phyloP scores from a whole-genome alignment of 495 filamentous ascomycete species.

The Penicillium lagena region DNA sequence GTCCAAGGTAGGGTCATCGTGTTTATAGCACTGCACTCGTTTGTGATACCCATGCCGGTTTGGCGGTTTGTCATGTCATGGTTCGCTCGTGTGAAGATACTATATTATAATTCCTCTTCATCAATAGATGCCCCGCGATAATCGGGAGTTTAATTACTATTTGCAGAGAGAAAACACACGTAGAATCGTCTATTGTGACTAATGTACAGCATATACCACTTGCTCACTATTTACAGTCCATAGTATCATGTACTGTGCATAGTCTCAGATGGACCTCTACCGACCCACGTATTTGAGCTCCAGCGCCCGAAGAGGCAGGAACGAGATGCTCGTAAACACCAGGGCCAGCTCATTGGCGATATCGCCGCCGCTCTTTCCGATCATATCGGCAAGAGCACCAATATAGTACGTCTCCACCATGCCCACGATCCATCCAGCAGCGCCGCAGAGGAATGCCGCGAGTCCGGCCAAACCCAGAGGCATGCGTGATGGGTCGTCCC shows the following conservation, averaged over 20 bases:
- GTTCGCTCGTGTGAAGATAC: constrained; percentile 1
- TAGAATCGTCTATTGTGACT: too few relatives aligned
- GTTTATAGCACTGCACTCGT: constrained; percentile 10
- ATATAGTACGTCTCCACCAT: constrained; percentile 35
- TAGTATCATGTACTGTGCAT: too few relatives aligned
- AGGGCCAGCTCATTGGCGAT: constrained; percentile 23
- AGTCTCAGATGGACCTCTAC: too few relatives aligned
- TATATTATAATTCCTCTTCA: too few relatives aligned
- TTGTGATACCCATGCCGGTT: constrained; percentile 20
- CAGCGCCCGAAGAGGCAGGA: constrained; percentile 13
- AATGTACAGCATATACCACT: too few relatives aligned
- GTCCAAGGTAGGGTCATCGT: constrained; percentile 17
- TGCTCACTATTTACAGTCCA: constrained; percentile 4
- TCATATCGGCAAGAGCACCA: constrained; percentile 15
- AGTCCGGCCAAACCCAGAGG: constrained; percentile 23
- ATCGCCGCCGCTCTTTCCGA: constrained; percentile 19
- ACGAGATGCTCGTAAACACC: constrained; percentile 17
- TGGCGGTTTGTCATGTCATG: constrained; percentile 1
- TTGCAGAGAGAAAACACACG: too few relatives aligned
- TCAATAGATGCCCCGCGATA: too few relatives aligned
- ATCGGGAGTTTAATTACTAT: too few relatives aligned
- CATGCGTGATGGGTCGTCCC: constrained; percentile 25
- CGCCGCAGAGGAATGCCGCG: constrained; percentile 25
- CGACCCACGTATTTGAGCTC: constrained; percentile 23
- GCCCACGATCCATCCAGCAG: constrained; percentile 29